These are phyloP conservation scores for Colletotrichum cordylinicola DNA, from an alignment of 2,329 filamentous ascomycete species.

Conservation along the genomic window DNA sequence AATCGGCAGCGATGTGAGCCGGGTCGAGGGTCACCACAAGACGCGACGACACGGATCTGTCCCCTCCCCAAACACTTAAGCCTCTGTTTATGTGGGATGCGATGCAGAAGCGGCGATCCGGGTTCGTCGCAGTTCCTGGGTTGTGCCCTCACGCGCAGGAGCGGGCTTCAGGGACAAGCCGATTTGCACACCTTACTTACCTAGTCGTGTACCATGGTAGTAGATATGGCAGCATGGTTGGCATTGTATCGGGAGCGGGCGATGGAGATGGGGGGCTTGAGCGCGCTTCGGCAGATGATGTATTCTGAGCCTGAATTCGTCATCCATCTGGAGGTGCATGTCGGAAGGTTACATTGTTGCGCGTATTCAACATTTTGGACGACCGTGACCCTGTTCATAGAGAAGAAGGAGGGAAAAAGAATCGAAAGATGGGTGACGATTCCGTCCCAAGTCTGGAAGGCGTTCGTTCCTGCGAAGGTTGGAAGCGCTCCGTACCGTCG, in stretches of 20 bases:
- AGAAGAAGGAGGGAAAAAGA: background rate
- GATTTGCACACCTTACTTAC: background rate
- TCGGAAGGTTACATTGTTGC: background rate
- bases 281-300: conserved; percentile 14
- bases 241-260: background rate
- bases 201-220: background rate
- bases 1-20: background rate
- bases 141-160: background rate
- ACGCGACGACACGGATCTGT: background rate
- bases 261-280: background rate
- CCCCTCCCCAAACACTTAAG: conserved; percentile 1
- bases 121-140: background rate
- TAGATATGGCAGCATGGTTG: background rate
- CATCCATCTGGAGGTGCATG: background rate
- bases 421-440: background rate
- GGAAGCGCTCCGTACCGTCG: background rate
- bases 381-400: background rate
- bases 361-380: background rate
- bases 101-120: conserved; percentile 11
- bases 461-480: background rate
- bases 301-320: conserved; percentile 3
- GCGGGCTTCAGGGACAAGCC: background rate
- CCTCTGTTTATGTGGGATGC: conserved; percentile 3
- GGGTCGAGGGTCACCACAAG: background rate
- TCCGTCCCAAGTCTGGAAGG: background rate